Evolutionary conservation across 768 basidiomycete species (phyloP), one percentile per base, ranked within the genome.

Genomic region (Russula abietina): DNA sequence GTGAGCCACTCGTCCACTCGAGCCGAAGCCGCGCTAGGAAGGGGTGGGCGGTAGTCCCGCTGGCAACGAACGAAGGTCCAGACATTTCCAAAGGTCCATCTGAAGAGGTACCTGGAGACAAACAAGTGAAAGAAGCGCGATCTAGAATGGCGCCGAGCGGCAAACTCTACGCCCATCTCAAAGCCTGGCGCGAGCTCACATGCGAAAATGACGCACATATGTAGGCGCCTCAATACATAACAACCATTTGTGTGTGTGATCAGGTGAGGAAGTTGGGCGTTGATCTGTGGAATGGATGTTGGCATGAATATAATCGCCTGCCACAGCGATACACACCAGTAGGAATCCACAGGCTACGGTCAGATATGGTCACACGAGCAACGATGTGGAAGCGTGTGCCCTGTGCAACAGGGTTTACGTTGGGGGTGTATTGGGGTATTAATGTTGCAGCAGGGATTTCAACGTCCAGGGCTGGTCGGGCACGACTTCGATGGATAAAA

Each of bases 211-310:
- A 73, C 81, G 38, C 54, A 81, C 80, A 66, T 81, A 81, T 33
- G 78, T 79, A 5, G 81, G 80, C 16, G 81, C 73, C 0, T 74
- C 74, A 9, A 81, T 72, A 14, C 69, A 69, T 8, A 82, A 63
- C 68, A 77, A 75, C 81, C 81, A 83, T n/a, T 75, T 73, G 67
- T 81, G 81, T 3, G 79, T 80, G 67, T 69, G 71, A 45, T 64
- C 65, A 54, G 56, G 69, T 39, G 36, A 64, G 36, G 58, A 62
- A 57, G 64, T 19, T 10, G 68, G 59, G 22, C 78, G 75, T 22
- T 72, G 73, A 32, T 72, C 79, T 82, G 26, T 48, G 6, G 43
- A 26, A 46, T 41, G 28, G 41, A 61, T 33, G 14, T 54, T 17
- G 48, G 49, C 9, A 28, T 24, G 48, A 41, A 51, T 50, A 51